These are phyloP conservation scores for Clohesyomyces aquaticus DNA, from an alignment of 495 filamentous ascomycete genomes.

Conservation along the genomic window DNA sequence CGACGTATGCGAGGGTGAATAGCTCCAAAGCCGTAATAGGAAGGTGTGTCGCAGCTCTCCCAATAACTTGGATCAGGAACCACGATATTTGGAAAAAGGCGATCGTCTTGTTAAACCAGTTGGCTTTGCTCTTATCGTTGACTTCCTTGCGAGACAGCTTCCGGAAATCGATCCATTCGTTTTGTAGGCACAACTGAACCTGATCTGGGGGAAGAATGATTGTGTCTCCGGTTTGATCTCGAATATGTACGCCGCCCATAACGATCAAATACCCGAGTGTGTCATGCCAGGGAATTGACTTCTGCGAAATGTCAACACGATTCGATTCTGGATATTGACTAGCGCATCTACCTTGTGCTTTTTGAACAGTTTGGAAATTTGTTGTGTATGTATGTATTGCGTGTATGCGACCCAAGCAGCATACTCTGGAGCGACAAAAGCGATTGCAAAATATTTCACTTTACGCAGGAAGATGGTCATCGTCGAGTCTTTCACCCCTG, in stretches of 20 bases:
- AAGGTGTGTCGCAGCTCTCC: constrained; percentile 11
- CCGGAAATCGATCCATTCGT: neutral
- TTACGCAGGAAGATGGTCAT: constrained; percentile 2
- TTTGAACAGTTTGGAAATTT: neutral
- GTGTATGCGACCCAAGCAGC: constrained; percentile 1
- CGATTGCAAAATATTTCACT: neutral
- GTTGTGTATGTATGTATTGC: neutral
- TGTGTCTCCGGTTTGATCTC: neutral
- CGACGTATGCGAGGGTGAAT: constrained; percentile 29
- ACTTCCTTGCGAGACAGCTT: neutral
- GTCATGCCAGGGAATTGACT: neutral
- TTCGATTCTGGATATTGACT: neutral
- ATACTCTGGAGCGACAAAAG: constrained; percentile 10
- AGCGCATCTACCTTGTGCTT: neutral
- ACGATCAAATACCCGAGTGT: constrained; percentile 12
- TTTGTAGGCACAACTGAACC: neutral
- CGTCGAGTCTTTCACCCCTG: neutral
- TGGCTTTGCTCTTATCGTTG: constrained; percentile 24
- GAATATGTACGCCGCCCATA: constrained; percentile 10
- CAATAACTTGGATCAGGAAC: constrained; percentile 17
- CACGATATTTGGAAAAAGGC: constrained; percentile 12
- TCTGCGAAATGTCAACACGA: too few species aligned
- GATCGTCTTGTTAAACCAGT: constrained; percentile 10
- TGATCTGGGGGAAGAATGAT: neutral
- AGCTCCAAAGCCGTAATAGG: constrained; percentile 17